Percentiles rank a stretch among this genome's conserved stretches.
Conservation (phyloP, 129 eudicot species). For the Centella asiatica region DNA sequence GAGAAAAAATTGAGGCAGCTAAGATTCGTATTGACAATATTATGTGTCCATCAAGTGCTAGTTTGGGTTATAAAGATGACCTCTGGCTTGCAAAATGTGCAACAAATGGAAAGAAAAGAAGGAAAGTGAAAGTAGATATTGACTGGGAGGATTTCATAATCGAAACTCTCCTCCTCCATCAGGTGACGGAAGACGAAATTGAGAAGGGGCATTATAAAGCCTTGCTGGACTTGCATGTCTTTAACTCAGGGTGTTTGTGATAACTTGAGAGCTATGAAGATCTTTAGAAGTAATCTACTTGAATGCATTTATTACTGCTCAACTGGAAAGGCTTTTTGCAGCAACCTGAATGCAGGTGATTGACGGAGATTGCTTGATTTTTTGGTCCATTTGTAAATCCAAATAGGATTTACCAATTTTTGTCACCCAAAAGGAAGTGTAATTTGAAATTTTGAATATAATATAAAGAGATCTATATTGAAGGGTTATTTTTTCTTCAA, state of each 20-base stretch:
- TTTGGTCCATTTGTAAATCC: neutral
- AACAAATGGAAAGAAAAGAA: slow-evolving; percentile 24
- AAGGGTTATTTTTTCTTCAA: neutral
- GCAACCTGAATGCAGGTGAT: neutral
- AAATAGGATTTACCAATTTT: neutral
- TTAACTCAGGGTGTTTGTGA: slow-evolving; percentile 14
- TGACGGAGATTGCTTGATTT: neutral
- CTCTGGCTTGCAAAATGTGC: slow-evolving; percentile 12
- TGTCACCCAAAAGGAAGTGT: neutral
- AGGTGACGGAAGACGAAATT: slow-evolving; percentile 59
- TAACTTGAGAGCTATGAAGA: neutral
- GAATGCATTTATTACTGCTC: neutral
- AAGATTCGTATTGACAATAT: slow-evolving; percentile 33
- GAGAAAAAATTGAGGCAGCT: slow-evolving; percentile 40
- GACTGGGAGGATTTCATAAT: slow-evolving; percentile 84
- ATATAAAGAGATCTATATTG: no score
- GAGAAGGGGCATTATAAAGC: slow-evolving; percentile 61
- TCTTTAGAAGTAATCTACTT: neutral
- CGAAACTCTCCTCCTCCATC: slow-evolving; percentile 70
- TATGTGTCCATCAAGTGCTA: slow-evolving; percentile 17
- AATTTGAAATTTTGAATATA: no score
- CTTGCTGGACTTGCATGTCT: slow-evolving; percentile 69
- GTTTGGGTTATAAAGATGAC: slow-evolving; percentile 17
- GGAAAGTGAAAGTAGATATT: slow-evolving; percentile 23
- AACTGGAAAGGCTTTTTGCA: neutral